These are phyloP conservation scores for Silene noctiflora DNA, from an alignment of 179 eudicot genomes.

Conservation along the genomic window DNA sequence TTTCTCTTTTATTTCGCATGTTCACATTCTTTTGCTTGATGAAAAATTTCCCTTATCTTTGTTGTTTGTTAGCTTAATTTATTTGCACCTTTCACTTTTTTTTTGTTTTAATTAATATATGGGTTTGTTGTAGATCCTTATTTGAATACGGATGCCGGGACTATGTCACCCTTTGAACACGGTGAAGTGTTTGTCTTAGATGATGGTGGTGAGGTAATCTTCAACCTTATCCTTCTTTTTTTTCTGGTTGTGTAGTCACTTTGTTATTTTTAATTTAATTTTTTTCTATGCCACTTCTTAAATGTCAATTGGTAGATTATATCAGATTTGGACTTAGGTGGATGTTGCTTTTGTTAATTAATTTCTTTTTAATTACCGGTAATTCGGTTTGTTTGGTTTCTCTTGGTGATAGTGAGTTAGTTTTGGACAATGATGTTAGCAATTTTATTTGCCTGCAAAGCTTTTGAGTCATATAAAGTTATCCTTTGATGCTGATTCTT, in stretches of 20 bases:
- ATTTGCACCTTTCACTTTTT: background rate
- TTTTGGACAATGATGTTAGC: background rate
- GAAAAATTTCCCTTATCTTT: constrained; percentile 2
- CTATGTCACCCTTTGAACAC: constrained; percentile 97
- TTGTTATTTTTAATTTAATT: no score
- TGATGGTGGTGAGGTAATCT: constrained; percentile 92
- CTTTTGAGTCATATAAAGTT: background rate
- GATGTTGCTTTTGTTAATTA: background rate
- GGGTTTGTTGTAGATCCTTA: constrained; percentile 68
- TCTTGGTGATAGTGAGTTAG: background rate
- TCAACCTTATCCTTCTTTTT: background rate
- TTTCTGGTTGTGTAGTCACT: background rate
- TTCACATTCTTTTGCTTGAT: constrained; percentile 21
- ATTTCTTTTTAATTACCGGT: background rate
- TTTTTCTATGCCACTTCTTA: background rate
- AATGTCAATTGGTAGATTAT: constrained; percentile 15
- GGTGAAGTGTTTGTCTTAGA: constrained; percentile 94
- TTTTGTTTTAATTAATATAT: constrained; percentile 1
- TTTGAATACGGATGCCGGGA: constrained; percentile 94
- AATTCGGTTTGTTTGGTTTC: constrained; percentile 1
- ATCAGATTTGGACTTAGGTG: background rate
- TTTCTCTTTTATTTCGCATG: constrained; percentile 14
- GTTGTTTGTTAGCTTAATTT: background rate
- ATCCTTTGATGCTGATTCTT: constrained; percentile 7
- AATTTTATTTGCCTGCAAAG: background rate